A percentile compares a stretch with the other conserved stretches of the same genome.
phyloP scores from a whole-genome alignment of 2,329 filamentous ascomycete species.

The Fusarium sp. region DNA sequence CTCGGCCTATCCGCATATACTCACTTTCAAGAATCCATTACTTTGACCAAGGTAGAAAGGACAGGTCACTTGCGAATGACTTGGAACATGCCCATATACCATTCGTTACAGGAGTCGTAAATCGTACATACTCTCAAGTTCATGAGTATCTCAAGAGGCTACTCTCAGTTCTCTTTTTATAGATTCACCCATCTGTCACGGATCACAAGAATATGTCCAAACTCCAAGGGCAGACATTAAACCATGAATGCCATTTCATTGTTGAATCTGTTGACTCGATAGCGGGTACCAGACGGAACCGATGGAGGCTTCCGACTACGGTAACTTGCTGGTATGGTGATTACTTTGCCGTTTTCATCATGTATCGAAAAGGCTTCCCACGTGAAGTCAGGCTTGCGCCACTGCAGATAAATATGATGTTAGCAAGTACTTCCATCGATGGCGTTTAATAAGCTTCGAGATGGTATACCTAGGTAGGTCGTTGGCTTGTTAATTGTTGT shows the following conservation, averaged over 20 bases:
- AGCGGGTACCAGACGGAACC: slow-evolving; percentile 5
- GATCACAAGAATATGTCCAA: slow-evolving; percentile 17
- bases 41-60: not conserved
- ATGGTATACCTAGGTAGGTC: no score
- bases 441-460: not conserved
- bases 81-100: not conserved
- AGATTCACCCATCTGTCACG: slow-evolving; percentile 19
- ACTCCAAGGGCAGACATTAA: slow-evolving; percentile 9
- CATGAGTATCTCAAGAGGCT: no score
- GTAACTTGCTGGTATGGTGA: not conserved
- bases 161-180: no score
- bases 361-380: not conserved
- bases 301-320: not conserved
- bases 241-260: slow-evolving; percentile 12
- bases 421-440: not conserved
- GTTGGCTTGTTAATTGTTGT: not conserved
- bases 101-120: no score
- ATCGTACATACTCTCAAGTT: no score
- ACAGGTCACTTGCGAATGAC: not conserved
- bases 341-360: not conserved
- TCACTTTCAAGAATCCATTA: not conserved
- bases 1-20: slow-evolving; percentile 8
- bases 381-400: not conserved
- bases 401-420: not conserved
- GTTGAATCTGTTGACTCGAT: not conserved